These are phyloP conservation scores for Gentiana dahurica DNA, from an alignment of 257 asterid genomes.

Conservation along the genomic window DNA sequence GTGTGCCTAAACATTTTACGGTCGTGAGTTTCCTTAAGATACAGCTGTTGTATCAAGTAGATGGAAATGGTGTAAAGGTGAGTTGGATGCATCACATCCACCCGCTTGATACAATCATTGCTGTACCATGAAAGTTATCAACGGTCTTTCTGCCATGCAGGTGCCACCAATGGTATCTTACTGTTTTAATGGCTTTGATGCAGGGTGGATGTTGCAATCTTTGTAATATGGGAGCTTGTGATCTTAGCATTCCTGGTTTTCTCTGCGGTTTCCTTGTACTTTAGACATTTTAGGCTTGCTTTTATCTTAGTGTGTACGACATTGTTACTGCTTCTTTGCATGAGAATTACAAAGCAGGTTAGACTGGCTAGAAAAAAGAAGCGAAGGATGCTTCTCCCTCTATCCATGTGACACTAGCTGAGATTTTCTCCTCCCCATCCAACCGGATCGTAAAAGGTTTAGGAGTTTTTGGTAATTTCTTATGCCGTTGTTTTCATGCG, in stretches of 20 bases:
- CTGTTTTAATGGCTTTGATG: conserved; percentile 8
- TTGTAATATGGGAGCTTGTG: conserved; percentile 82
- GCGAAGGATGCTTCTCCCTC: conserved; percentile 95
- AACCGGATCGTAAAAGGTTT: too few relatives aligned
- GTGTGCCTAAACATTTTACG: too few relatives aligned
- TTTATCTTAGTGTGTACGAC: conserved; percentile 42
- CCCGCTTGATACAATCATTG: too few relatives aligned
- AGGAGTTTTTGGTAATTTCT: too few relatives aligned
- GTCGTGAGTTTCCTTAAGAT: too few relatives aligned
- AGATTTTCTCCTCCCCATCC: conserved; percentile 4
- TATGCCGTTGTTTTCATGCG: too few relatives aligned
- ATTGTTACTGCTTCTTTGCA: conserved; percentile 46
- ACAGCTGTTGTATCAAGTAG: too few relatives aligned
- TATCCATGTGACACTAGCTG: conserved; percentile 51
- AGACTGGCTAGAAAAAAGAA: conserved; percentile 65
- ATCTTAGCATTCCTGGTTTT: conserved; percentile 65
- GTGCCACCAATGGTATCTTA: not conserved
- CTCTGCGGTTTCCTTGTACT: conserved; percentile 72
- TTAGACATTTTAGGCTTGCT: conserved; percentile 56
- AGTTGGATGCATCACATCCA: too few relatives aligned
- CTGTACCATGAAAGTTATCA: too few relatives aligned
- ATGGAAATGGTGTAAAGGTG: too few relatives aligned
- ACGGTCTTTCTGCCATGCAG: not conserved
- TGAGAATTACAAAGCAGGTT: conserved; percentile 73
- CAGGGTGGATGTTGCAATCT: conserved; percentile 83